These are phyloP conservation scores for Exophiala sideris DNA, from an alignment of 2,329 filamentous ascomycete species.

Conservation along the genomic window DNA sequence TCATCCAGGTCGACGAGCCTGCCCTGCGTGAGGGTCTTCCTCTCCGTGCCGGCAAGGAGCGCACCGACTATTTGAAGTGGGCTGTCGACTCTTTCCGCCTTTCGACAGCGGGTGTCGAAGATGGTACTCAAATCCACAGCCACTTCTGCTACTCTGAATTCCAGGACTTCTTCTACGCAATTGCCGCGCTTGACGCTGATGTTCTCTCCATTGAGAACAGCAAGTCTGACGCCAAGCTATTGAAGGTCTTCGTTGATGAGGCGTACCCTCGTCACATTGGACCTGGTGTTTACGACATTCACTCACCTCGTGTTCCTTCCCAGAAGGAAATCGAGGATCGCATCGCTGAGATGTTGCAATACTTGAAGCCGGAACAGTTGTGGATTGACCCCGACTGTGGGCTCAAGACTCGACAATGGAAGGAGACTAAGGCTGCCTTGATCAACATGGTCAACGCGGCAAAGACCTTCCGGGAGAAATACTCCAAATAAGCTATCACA, in stretches of 20 bases:
- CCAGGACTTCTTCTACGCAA: slow-evolving; percentile 99
- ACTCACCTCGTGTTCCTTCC: slow-evolving; percentile 94
- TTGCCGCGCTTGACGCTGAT: slow-evolving; percentile 94
- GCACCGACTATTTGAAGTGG: slow-evolving; percentile 95
- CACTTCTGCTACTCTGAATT: slow-evolving; percentile 99
- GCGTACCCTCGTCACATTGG: slow-evolving; percentile 97
- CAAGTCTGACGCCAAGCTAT: slow-evolving; percentile 99
- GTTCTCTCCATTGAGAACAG: slow-evolving; percentile 99
- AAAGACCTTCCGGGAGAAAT: slow-evolving; percentile 92
- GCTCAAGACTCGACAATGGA: slow-evolving; percentile 98
- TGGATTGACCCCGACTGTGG: slow-evolving; percentile 99
- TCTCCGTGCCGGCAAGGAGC: slow-evolving; percentile 88
- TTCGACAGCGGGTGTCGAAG: slow-evolving; percentile 84
- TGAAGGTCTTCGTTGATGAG: slow-evolving; percentile 97
- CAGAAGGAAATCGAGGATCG: slow-evolving; percentile 98
- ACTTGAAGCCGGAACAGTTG: slow-evolving; percentile 96
- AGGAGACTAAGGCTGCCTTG: slow-evolving; percentile 95
- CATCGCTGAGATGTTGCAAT: slow-evolving; percentile 95
- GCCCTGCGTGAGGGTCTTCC: slow-evolving; percentile 99
- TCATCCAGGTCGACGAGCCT: slow-evolving; percentile 99
- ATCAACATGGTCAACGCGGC: slow-evolving; percentile 97
- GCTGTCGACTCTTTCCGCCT: slow-evolving; percentile 98
- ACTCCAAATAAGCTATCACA: slow-evolving; percentile 39
- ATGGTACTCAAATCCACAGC: slow-evolving; percentile 98
- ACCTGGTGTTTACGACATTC: slow-evolving; percentile 99